Percentiles rank a stretch among this genome's conserved stretches.
These are phyloP conservation scores for Umbellularia californica DNA, from an alignment of 164 flowering plant species.

Conservation along the genomic window DNA sequence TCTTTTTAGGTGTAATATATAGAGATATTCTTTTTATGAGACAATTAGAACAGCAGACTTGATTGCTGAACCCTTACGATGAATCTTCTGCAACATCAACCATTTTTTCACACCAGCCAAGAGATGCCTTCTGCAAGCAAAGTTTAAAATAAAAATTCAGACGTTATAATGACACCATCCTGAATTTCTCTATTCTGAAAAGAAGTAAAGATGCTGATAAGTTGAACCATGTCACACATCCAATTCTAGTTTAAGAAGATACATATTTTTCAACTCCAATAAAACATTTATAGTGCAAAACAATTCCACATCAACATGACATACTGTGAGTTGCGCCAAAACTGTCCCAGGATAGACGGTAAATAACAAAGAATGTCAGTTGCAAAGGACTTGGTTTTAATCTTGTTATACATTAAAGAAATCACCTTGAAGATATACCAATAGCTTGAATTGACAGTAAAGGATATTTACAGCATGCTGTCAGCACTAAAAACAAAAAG, in stretches of 20 bases:
- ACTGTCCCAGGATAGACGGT: not conserved
- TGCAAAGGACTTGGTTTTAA: too few relatives aligned
- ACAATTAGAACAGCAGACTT: not conserved
- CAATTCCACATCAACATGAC: too few relatives aligned
- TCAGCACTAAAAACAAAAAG: too few relatives aligned
- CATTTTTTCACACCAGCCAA: conserved; percentile 99
- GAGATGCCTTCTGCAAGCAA: conserved; percentile 56
- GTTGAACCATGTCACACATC: not conserved
- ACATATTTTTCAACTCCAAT: too few relatives aligned
- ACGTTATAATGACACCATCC: not conserved
- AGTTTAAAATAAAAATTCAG: not conserved
- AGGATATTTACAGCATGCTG: too few relatives aligned
- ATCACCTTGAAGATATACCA: too few relatives aligned
- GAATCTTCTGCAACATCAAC: conserved; percentile 81
- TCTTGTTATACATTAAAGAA: too few relatives aligned
- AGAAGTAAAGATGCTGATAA: not conserved
- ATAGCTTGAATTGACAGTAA: too few relatives aligned
- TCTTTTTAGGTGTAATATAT: not conserved
- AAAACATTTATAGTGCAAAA: too few relatives aligned
- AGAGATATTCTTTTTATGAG: not conserved
- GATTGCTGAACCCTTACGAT: conserved; percentile 40
- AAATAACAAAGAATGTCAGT: not conserved
- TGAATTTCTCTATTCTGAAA: not conserved
- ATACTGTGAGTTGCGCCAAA: too few relatives aligned
- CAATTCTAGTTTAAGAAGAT: not conserved